Base-by-base conservation (phyloP, 371 early-diverging fungal genomes). In the Lichtheimia corymbifera region DNA sequence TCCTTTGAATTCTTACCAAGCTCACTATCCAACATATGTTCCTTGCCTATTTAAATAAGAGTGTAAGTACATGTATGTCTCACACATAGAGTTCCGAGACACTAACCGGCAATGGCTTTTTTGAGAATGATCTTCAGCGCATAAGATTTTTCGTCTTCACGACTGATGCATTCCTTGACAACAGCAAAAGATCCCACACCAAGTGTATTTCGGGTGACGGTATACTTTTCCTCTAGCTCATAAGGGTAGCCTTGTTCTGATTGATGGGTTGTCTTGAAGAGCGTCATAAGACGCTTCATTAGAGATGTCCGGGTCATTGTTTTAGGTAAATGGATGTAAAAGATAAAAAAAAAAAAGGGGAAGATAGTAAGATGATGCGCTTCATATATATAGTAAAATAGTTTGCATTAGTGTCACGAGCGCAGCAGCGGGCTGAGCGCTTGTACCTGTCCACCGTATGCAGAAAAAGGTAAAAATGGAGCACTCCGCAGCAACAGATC, bases 111-210 rank as follows among this genome's bases (percentile, higher is more conserved):
- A 61, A 86, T 79, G 4, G 79, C 80, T 59, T 86, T 86, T 62
- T 88, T 88, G 66, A 92, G 84, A 58, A 93, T 89, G 61, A 93
- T 92, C 69, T 93, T 93, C 50, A 93, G 83, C 14, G 94, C 94
- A 71, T 70, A 91, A 15, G 82, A 74, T 49, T 87, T 69, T 53
- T 84, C 82, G 18, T 83, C 84, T 2, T 68, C 67, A 20, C 79
- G 74, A 54, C 89, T 82, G 27, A 77, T 72, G 43, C 83, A 87
- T 59, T 86, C 78, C 71, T 90, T 91, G 62, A 93, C 94, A 35
- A 92, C 91, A 17, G 90, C 90, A 77, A 93, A 93, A 0, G 93
- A 91, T 27, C 94, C 94, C 4, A 86, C 84, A 18, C 86, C 86
- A 4, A 86, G 67, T 20, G 79, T 83, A 55, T 79, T 76, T 56